Conservation (phyloP, 176 grass and related monocot species). For the Carex cristatella region DNA sequence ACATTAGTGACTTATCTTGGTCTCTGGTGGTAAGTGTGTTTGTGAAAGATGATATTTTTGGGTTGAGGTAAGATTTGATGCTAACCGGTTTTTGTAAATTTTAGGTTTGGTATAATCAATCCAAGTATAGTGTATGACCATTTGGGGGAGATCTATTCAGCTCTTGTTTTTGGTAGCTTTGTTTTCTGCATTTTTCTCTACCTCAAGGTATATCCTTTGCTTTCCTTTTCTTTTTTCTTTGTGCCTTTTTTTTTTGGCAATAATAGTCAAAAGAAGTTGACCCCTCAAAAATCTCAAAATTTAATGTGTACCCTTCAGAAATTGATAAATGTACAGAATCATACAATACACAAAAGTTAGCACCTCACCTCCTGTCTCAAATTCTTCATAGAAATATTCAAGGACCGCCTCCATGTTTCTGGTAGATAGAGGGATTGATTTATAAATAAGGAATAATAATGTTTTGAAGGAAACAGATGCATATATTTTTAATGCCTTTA, state of each 20-base stretch:
- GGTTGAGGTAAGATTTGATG: neutral
- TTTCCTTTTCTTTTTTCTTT: neutral
- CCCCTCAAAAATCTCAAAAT: neutral
- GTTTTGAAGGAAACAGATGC: neutral
- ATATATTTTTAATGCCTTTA: neutral
- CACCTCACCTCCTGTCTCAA: neutral
- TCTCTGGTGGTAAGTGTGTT: slow-evolving; percentile 86
- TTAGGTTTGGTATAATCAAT: slow-evolving; percentile 84
- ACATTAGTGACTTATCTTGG: slow-evolving; percentile 72
- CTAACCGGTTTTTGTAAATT: neutral
- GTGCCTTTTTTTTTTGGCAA: neutral
- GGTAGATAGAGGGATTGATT: neutral
- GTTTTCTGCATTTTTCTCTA: slow-evolving; percentile 93
- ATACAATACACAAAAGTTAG: neutral
- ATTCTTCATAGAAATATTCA: neutral
- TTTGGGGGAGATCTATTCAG: slow-evolving; percentile 86
- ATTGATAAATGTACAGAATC: neutral
- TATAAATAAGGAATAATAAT: neutral
- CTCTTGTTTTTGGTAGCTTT: slow-evolving; percentile 89
- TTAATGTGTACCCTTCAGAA: neutral
- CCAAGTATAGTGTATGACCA: slow-evolving; percentile 92
- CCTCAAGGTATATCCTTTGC: slow-evolving; percentile 49
- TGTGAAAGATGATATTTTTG: neutral
- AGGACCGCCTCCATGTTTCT: neutral
- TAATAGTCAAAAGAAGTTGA: neutral